Percentiles rank a stretch among this genome's conserved stretches.
Conservation (phyloP, 352 stramenopile genomes). For the Phytophthora brassicae region DNA sequence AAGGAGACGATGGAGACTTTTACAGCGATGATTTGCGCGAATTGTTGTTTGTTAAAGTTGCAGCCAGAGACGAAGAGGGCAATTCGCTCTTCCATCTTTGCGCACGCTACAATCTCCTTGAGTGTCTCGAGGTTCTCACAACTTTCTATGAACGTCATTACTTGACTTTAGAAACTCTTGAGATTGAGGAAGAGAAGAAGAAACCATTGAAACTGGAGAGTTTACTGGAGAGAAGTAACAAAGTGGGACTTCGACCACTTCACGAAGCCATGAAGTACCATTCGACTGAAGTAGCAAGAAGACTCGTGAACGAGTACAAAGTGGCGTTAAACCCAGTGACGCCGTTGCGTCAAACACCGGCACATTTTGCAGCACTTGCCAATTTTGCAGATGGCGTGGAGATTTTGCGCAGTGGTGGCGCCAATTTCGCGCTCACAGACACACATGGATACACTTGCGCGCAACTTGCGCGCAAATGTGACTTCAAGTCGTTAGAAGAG, state of each 20-base stretch:
- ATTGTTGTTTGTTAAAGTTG: conserved; percentile 54
- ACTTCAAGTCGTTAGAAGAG: conserved; percentile 36
- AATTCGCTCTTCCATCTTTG: conserved; percentile 83
- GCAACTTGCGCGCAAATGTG: conserved; percentile 46
- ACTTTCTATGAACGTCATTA: conserved; percentile 49
- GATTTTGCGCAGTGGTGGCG: conserved; percentile 42
- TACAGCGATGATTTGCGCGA: conserved; percentile 45
- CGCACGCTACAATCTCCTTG: conserved; percentile 58
- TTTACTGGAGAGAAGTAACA: conserved; percentile 61
- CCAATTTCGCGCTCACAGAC: conserved; percentile 44
- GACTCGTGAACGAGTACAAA: conserved; percentile 38
- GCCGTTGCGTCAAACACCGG: conserved; percentile 60
- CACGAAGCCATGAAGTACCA: conserved; percentile 74
- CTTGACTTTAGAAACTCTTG: conserved; percentile 10
- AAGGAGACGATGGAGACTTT: neutral
- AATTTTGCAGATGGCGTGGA: conserved; percentile 46
- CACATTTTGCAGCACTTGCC: conserved; percentile 64
- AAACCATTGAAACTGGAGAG: conserved; percentile 31
- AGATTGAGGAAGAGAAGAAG: conserved; percentile 21
- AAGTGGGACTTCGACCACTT: conserved; percentile 61
- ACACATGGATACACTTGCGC: conserved; percentile 49
- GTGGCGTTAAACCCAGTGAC: conserved; percentile 54
- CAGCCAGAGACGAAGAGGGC: conserved; percentile 67
- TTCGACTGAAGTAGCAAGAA: conserved; percentile 25
- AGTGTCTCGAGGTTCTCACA: conserved; percentile 46